Evolutionary conservation across 257 asterid species (phyloP).

Genomic region (Scutellaria galericulata): DNA sequence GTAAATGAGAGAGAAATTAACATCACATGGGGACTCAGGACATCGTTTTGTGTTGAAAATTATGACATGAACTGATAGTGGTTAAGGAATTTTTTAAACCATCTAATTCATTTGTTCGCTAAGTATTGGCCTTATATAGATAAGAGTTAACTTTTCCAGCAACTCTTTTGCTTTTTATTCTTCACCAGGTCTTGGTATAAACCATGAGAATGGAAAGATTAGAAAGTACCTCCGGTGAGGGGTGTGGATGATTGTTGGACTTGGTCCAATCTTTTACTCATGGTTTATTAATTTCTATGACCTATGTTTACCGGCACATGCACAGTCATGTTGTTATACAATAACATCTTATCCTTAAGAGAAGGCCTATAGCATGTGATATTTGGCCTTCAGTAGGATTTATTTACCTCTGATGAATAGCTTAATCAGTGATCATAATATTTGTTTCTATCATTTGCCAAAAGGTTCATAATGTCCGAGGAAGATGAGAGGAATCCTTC

Average conservation of each 20-base stretch:
- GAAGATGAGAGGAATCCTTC: slow-evolving; percentile 90
- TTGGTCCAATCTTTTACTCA: neutral
- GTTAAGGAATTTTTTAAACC: neutral
- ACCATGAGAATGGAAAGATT: neutral
- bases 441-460: slow-evolving; percentile 32
- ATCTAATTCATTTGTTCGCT: neutral
- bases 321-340: neutral
- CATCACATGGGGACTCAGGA: too few relatives aligned
- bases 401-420: slow-evolving; percentile 25
- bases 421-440: slow-evolving; percentile 16
- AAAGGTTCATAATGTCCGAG: slow-evolving; percentile 85
- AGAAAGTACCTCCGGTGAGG: neutral
- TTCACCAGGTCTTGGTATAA: slow-evolving; percentile 7
- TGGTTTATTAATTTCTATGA: neutral
- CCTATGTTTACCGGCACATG: neutral
- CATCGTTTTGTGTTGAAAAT: too few relatives aligned
- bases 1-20: too few relatives aligned
- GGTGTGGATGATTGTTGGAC: neutral
- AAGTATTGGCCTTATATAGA: neutral
- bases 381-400: slow-evolving; percentile 1
- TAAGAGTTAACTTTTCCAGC: neutral
- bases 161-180: neutral
- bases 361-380: slow-evolving; percentile 14
- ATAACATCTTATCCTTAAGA: neutral
- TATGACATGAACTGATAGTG: too few relatives aligned